Evolutionary conservation across 768 basidiomycete genomes (phyloP).

Genomic region (Panaeolus papilionaceus): DNA sequence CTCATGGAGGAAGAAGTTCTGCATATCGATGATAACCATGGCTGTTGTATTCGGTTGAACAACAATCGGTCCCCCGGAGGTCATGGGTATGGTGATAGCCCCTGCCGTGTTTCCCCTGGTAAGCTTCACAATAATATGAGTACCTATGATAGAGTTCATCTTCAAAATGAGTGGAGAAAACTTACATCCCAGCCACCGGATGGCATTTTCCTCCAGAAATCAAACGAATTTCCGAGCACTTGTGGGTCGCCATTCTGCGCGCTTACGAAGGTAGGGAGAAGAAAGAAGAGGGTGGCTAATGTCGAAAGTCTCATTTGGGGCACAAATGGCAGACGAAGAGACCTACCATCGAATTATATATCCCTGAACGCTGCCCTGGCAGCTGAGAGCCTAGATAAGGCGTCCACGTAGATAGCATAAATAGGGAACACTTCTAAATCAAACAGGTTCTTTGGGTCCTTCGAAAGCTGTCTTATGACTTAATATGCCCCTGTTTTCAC

Average conservation of each 20-base stretch:
- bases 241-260: slow-evolving; percentile 19
- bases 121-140: slow-evolving; percentile 25
- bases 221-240: slow-evolving; percentile 36
- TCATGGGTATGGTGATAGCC: slow-evolving; percentile 34
- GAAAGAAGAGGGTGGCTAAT: background rate
- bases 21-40: slow-evolving; percentile 43
- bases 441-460: background rate
- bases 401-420: background rate
- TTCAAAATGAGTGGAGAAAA: background rate
- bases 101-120: slow-evolving; percentile 34
- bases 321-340: background rate
- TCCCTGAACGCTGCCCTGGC: background rate
- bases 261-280: background rate
- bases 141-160: background rate
- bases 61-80: slow-evolving; percentile 31
- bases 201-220: slow-evolving; percentile 35
- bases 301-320: background rate
- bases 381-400: too few species aligned
- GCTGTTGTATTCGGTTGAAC: slow-evolving; percentile 39
- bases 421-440: background rate
- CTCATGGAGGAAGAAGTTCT: slow-evolving; percentile 40
- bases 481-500: too few species aligned
- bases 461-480: background rate
- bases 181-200: slow-evolving; percentile 35
- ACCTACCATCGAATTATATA: background rate